Evolutionary conservation across 306 rosid species (phyloP).

Genomic region (Erythrophleum fordii): DNA sequence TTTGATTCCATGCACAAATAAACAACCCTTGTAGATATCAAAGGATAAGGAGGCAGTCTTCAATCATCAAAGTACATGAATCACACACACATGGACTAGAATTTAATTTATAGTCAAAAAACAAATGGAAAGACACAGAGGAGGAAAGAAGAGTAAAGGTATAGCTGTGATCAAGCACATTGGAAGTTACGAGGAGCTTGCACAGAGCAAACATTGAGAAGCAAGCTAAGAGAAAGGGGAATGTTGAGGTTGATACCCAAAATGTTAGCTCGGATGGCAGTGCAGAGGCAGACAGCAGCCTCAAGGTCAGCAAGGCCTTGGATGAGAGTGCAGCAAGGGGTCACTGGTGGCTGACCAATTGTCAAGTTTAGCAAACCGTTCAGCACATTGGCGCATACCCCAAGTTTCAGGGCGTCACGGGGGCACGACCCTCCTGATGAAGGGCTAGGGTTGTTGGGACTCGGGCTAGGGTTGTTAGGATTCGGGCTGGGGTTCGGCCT

Average conservation of each 20-base stretch:
- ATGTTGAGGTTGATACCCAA: conserved; percentile 56
- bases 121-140: neutral
- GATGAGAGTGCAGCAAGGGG: conserved; percentile 66
- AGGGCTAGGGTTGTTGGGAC: neutral
- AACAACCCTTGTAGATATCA: neutral
- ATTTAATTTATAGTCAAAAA: neutral
- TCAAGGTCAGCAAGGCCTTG: conserved; percentile 61
- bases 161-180: conserved; percentile 38
- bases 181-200: conserved; percentile 48
- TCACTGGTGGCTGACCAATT: conserved; percentile 50
- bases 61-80: neutral
- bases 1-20: neutral
- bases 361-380: conserved; percentile 40
- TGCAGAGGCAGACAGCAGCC: conserved; percentile 73
- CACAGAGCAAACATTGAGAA: conserved; percentile 62
- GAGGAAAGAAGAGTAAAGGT: too few species aligned
- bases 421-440: conserved; percentile 47
- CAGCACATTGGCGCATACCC: conserved; percentile 57
- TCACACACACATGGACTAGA: conserved; percentile 4
- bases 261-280: conserved; percentile 59
- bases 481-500: conserved; percentile 11
- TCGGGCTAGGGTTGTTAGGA: neutral
- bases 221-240: conserved; percentile 54
- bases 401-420: conserved; percentile 50
- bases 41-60: neutral